Conservation (phyloP, 352 stramenopile species). For the Phytophthora pini region DNA sequence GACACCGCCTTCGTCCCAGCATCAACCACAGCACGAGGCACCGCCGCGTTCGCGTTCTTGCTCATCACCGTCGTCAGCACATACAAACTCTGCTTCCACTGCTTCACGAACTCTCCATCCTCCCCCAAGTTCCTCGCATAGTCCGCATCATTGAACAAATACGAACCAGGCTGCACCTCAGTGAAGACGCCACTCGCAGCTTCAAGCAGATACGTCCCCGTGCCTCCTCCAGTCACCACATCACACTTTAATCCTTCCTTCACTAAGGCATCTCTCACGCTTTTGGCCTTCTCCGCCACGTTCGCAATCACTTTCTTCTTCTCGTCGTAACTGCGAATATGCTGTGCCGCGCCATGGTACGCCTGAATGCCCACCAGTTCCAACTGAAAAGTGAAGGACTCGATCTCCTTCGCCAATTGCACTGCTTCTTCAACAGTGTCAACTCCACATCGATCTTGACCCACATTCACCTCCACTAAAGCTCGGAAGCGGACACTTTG, state of each 20-base stretch:
- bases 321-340: constrained; percentile 67
- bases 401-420: constrained; percentile 46
- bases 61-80: constrained; percentile 80
- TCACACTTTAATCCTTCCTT: constrained; percentile 48
- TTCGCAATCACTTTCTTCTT: constrained; percentile 51
- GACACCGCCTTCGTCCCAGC: constrained; percentile 78
- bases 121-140: constrained; percentile 63
- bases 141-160: constrained; percentile 81
- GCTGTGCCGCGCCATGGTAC: constrained; percentile 78
- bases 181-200: constrained; percentile 69
- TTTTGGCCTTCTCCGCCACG: constrained; percentile 50
- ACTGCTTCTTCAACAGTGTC: constrained; percentile 55
- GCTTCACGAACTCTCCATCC: constrained; percentile 43
- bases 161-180: constrained; percentile 80
- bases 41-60: constrained; percentile 37
- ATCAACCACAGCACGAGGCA: constrained; percentile 67
- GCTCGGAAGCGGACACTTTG: constrained; percentile 48
- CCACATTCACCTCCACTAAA: constrained; percentile 80
- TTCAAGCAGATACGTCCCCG: constrained; percentile 72
- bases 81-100: constrained; percentile 74
- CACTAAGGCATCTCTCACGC: constrained; percentile 47
- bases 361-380: constrained; percentile 66
- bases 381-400: constrained; percentile 24
- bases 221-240: constrained; percentile 76
- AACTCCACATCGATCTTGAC: constrained; percentile 77